Evolutionary conservation across 345 rosid genomes (phyloP).

Genomic region (Cardamine chenopodiifolia): DNA sequence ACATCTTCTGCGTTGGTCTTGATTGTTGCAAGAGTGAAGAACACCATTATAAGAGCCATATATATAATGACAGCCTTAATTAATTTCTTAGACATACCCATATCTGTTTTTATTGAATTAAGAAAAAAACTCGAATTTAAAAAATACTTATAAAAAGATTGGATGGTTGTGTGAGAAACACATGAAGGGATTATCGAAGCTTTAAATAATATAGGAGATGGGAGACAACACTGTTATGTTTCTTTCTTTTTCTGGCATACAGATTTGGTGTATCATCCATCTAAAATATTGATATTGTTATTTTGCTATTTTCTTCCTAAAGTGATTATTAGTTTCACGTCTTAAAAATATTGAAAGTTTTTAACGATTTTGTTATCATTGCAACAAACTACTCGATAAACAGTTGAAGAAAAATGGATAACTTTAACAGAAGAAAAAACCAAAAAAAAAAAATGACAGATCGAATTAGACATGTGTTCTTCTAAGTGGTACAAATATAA

Average conservation of each 20-base stretch:
- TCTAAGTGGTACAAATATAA: neutral
- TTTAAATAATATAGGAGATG: constrained; percentile 30
- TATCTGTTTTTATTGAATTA: neutral
- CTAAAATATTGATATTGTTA: neutral
- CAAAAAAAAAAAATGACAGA: neutral
- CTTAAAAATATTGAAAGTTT: neutral
- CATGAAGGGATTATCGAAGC: neutral
- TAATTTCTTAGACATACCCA: constrained; percentile 20
- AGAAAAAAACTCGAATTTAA: neutral
- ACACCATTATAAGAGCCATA: constrained; percentile 23
- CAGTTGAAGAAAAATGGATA: neutral
- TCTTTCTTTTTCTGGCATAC: constrained; percentile 20
- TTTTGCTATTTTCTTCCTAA: constrained; percentile 1
- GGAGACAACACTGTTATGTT: constrained; percentile 22
- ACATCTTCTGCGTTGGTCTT: constrained; percentile 34
- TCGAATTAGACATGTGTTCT: neutral
- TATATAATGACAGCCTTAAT: constrained; percentile 7
- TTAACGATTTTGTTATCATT: neutral
- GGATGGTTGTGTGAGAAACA: constrained; percentile 9
- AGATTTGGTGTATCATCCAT: constrained; percentile 12
- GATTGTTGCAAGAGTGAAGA: constrained; percentile 28
- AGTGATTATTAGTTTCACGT: neutral
- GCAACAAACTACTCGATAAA: constrained; percentile 14
- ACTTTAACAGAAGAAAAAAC: neutral
- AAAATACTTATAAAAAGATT: neutral